Base-by-base conservation (phyloP, 202 grass and related monocot species). In the Panicum hallii region DNA sequence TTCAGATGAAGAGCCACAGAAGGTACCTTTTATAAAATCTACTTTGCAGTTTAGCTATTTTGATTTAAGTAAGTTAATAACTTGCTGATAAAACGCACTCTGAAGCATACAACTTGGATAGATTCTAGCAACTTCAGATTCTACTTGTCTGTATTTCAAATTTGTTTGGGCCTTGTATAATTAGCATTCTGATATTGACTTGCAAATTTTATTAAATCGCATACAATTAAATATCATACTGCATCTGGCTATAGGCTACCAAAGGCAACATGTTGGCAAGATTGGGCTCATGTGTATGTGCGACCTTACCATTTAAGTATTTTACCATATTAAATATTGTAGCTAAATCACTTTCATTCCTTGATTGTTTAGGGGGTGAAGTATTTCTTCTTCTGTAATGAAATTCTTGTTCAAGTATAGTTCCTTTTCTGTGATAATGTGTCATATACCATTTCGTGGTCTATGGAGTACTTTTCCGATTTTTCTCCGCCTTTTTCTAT, bases 11-110 rank as follows among this genome's bases (percentile, higher is more conserved):
- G 82, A 89, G 42, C 80, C 80, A 48, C 67, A 72, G 73, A 92
- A 93, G 93, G 95, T 94, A 84, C 62, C 7, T 87, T 88, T 11
- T 3, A 58, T 41, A 17, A 80, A 81, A 84, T 2, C 58, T 66
- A 46, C n/a, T 81, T 78, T 60, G 49, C 64, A 43, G 0, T 74
- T 84, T 80, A 41, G 20, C 16, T 65, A 58, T 20, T 66, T 82
- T 58, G 20, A 41, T 64, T 86, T 71, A 45, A 22, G 13, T 16
- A 66, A 20, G 17, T 55, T 43, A 75, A 26, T 82, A 49, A 23
- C 46, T 74, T 63, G 22, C 23, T 87, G n/a, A 52, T 68, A 43
- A 52, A 79, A 67, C 67, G 9, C 16, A 63, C 22, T 45, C 11
- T 62, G 2, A 17, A 41, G 6, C 32, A 50, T 64, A 48, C 26